These are phyloP conservation scores for Aspergillus hiratsukae DNA, from an alignment of 2,329 filamentous ascomycete genomes.

Conservation along the genomic window DNA sequence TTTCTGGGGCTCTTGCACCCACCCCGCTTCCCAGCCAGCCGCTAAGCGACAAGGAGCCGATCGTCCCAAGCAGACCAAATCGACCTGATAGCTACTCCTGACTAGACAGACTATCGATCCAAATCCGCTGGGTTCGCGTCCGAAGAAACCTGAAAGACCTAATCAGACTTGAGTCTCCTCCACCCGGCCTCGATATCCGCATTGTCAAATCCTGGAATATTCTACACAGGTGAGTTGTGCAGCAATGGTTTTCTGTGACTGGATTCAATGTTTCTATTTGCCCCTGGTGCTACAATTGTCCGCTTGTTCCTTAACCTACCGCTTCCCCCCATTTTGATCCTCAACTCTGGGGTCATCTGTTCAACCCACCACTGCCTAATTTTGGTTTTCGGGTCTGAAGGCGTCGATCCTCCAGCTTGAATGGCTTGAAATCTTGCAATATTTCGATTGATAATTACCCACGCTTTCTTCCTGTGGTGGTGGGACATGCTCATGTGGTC, in stretches of 20 bases:
- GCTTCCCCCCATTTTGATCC: not conserved
- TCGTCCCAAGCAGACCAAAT: constrained; percentile 26
- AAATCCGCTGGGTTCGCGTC: constrained; percentile 18
- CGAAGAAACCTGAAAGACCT: constrained; percentile 9
- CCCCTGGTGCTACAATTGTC: constrained; percentile 5
- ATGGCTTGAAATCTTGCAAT: not conserved
- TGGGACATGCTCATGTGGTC: constrained; percentile 25
- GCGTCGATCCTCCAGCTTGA: not conserved
- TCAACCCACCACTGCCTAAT: not conserved
- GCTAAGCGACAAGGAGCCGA: constrained; percentile 40
- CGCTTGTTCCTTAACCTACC: constrained; percentile 4
- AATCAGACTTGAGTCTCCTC: constrained; percentile 8
- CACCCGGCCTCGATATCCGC: constrained; percentile 5
- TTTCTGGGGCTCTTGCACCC: constrained; percentile 22
- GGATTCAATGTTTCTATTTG: constrained; percentile 11
- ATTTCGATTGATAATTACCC: not conserved
- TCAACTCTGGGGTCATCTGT: not conserved
- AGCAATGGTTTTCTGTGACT: constrained; percentile 13
- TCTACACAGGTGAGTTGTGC: constrained; percentile 16
- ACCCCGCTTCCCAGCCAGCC: constrained; percentile 34
- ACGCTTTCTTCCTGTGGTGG: constrained; percentile 10
- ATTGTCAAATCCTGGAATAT: constrained; percentile 7
- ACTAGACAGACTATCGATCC: not conserved
- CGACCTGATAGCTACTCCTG: constrained; percentile 15
- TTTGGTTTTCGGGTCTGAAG: not conserved